Evolutionary conservation across 305 asterid species (phyloP), one percentile per base, ranked within the genome.

Genomic region (Fraxinus floribunda): DNA sequence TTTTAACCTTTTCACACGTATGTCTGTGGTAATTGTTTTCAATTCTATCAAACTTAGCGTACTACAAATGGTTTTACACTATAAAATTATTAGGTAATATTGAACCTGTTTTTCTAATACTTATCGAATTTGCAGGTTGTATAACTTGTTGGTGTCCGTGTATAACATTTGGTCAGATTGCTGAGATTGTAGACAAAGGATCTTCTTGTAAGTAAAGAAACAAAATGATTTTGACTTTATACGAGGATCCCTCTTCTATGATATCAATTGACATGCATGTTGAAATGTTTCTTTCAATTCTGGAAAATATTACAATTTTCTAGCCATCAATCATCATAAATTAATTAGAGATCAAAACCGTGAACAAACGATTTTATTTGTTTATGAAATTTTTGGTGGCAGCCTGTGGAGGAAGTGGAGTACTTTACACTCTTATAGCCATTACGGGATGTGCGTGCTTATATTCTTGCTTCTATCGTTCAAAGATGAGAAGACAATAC

Each of bases 321-420:
- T 26, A 79, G 39, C 11, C 18, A 66, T 13, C 5, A 13, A 11
- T 46, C 5, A 11, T 22, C 22, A 0, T 1, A 35, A 9, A 8
- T 3, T 5, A 13, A 64, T 64, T 52, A 13, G 13, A 0, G 3
- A 62, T 22, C 72, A 22, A 62, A 22, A 60, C 70, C 30, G 30
- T 2, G 70, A 60, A 16, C 26, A 2, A 60, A 60, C 10, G 13
- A 9, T 36, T 20, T 62, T 62, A 22, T 1, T 60, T 5, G 4
- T 60, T 2, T 22, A 2, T 76, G 10, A 2, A 7, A 29, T 7
- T 38, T 13, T n/a, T 82, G 29, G 46, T 38, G 18, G 80, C 85
- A 89, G 92, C 90, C 7, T 83, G 88, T 64, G 86, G 80, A 49
- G 84, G 66, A 24, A 86, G 87, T 77, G 90, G 88, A 18, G 79